Percentiles rank a stretch among this genome's conserved stretches.
Evolutionary conservation across 805 yeast genomes (phyloP).

Genomic region (Cyberlindnera subsufficiens): DNA sequence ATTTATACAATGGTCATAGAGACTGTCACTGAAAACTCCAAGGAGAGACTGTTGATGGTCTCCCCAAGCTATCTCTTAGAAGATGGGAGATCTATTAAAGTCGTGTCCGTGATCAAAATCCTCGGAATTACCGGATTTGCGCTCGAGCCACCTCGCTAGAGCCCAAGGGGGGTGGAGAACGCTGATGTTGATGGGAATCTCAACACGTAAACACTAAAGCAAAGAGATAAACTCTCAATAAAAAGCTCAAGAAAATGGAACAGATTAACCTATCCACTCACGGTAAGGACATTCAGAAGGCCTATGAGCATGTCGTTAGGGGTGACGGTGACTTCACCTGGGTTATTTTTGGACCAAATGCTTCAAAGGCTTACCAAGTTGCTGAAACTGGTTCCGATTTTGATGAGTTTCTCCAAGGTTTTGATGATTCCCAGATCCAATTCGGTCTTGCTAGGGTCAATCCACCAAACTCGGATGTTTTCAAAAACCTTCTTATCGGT

Average conservation of each 20-base stretch:
- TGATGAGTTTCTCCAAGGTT: slow-evolving; percentile 71
- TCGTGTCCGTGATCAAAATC: too few species aligned
- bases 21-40: too few species aligned
- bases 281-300: slow-evolving; percentile 66
- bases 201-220: too few species aligned
- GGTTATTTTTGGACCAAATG: slow-evolving; percentile 76
- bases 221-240: neutral
- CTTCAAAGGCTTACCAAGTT: slow-evolving; percentile 37
- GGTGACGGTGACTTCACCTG: slow-evolving; percentile 69
- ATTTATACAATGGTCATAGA: too few species aligned
- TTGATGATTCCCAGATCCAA: slow-evolving; percentile 83
- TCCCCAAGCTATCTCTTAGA: too few species aligned
- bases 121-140: too few species aligned
- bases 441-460: slow-evolving; percentile 84
- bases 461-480: slow-evolving; percentile 88
- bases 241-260: slow-evolving; percentile 24
- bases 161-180: too few species aligned
- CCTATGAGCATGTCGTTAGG: slow-evolving; percentile 73
- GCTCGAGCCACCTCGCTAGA: too few species aligned
- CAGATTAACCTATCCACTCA: slow-evolving; percentile 56
- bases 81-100: too few species aligned
- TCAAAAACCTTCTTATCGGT: slow-evolving; percentile 78
- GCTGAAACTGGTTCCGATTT: slow-evolving; percentile 54
- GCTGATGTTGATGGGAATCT: too few species aligned
- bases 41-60: too few species aligned